These are phyloP conservation scores for Biscutella laevigata DNA, from an alignment of 441 rosid species.

Conservation along the genomic window DNA sequence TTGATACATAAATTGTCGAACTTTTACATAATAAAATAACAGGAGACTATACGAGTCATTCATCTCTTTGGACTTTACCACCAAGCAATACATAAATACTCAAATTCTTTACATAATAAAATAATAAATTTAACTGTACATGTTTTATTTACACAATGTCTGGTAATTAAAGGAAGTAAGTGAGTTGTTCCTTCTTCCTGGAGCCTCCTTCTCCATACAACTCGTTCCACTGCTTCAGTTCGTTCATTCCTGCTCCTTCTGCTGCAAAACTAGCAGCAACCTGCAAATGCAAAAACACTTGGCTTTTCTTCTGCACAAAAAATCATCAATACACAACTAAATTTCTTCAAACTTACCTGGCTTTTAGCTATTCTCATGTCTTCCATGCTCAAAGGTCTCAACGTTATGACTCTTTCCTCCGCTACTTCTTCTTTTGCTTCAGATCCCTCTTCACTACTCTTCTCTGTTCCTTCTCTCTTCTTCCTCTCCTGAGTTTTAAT, in stretches of 20 bases:
- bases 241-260: conserved; percentile 73
- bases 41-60: no score
- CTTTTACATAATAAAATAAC: no score
- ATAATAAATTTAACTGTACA: conserved; percentile 14
- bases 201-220: conserved; percentile 93
- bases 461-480: conserved; percentile 46
- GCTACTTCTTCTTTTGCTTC: conserved; percentile 38
- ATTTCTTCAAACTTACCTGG: conserved; percentile 40
- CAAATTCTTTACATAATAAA: no score
- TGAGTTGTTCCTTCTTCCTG: conserved; percentile 80
- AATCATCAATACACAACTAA: conserved; percentile 1
- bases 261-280: conserved; percentile 89
- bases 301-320: neutral
- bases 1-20: no score
- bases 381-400: conserved; percentile 80
- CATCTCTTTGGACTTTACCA: neutral
- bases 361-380: conserved; percentile 87
- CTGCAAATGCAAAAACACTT: conserved; percentile 29
- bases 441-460: conserved; percentile 41
- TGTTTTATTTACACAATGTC: conserved; percentile 20
- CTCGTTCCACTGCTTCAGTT: conserved; percentile 93
- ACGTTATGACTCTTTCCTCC: conserved; percentile 46
- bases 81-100: neutral
- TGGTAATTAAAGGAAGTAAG: conserved; percentile 56
- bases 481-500: conserved; percentile 28